Conservation (phyloP, 805 yeast species). For the Zygosaccharomyces pseudorouxii region DNA sequence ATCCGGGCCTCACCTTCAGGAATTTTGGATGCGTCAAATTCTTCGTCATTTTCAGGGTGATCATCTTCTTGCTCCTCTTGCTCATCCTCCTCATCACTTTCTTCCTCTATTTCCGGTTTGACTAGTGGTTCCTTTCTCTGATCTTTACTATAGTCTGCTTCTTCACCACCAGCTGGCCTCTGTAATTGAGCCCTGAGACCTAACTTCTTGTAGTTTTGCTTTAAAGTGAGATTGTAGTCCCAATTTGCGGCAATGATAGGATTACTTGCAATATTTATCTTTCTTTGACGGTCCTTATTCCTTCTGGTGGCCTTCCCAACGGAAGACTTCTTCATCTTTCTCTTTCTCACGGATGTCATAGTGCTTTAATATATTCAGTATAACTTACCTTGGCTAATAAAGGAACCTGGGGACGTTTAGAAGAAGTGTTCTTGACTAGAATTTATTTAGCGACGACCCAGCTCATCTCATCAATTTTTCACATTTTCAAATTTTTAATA, state of each 20-base stretch:
- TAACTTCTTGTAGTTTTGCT: constrained; percentile 78
- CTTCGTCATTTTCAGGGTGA: constrained; percentile 25
- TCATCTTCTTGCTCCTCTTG: constrained; percentile 14
- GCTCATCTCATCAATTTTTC: constrained; percentile 3
- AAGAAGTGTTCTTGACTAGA: not conserved
- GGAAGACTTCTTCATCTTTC: constrained; percentile 75
- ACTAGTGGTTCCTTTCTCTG: constrained; percentile 35
- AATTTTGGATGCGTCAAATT: constrained; percentile 47
- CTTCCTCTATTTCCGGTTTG: constrained; percentile 31
- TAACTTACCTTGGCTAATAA: not conserved
- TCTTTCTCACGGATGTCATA: constrained; percentile 75
- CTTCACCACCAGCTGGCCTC: constrained; percentile 75
- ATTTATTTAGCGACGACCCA: not conserved
- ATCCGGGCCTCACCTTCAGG: constrained; percentile 78
- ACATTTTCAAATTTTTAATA: not conserved
- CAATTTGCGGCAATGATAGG: constrained; percentile 85
- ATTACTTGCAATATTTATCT: constrained; percentile 61
- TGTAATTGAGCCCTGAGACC: constrained; percentile 72
- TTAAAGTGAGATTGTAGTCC: constrained; percentile 76
- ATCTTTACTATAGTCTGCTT: constrained; percentile 46
- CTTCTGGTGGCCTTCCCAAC: constrained; percentile 66
- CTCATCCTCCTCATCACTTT: constrained; percentile 24
- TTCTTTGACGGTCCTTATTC: constrained; percentile 63
- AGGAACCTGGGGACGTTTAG: not conserved
- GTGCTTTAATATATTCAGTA: not conserved